A percentile compares a stretch with the other conserved stretches of the same genome.
These are phyloP conservation scores for Piloderma croceum DNA, from an alignment of 768 basidiomycete species.

Conservation along the genomic window DNA sequence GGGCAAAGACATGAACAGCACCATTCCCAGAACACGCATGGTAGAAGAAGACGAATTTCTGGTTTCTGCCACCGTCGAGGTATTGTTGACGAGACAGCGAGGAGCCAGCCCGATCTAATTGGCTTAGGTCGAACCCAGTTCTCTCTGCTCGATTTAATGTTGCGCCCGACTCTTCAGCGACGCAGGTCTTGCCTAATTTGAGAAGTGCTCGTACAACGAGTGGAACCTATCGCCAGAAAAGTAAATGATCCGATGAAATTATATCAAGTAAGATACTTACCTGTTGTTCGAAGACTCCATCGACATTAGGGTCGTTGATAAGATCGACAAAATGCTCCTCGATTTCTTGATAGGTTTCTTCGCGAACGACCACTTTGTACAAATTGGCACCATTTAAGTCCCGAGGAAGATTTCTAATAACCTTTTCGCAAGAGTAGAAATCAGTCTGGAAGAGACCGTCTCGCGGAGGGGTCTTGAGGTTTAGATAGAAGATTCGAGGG, in stretches of 20 bases:
- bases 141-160: conserved; percentile 82
- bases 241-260: conserved; percentile 1
- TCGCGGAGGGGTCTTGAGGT: conserved; percentile 67
- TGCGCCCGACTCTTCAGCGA: conserved; percentile 54
- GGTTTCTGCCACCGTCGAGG: conserved; percentile 60
- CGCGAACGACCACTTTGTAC: conserved; percentile 77
- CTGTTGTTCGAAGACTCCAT: conserved; percentile 92
- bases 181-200: conserved; percentile 79
- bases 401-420: conserved; percentile 73
- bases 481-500: conserved; percentile 89
- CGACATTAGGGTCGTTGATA: conserved; percentile 89
- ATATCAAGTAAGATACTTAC: conserved; percentile 32
- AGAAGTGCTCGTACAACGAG: conserved; percentile 76
- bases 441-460: conserved; percentile 63
- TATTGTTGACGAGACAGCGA: conserved; percentile 63
- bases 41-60: conserved; percentile 83
- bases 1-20: conserved; percentile 78
- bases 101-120: conserved; percentile 61
- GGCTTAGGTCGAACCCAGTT: conserved; percentile 74
- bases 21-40: conserved; percentile 73
- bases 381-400: conserved; percentile 72
- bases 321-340: conserved; percentile 91
- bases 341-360: conserved; percentile 76
- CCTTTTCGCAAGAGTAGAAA: conserved; percentile 66
- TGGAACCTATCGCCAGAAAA: conserved; percentile 53